Percentiles rank a stretch among this genome's conserved stretches.
These are phyloP conservation scores for Pneumocystis wakefieldiae DNA, from an alignment of 1,139 yeast species.

Conservation along the genomic window DNA sequence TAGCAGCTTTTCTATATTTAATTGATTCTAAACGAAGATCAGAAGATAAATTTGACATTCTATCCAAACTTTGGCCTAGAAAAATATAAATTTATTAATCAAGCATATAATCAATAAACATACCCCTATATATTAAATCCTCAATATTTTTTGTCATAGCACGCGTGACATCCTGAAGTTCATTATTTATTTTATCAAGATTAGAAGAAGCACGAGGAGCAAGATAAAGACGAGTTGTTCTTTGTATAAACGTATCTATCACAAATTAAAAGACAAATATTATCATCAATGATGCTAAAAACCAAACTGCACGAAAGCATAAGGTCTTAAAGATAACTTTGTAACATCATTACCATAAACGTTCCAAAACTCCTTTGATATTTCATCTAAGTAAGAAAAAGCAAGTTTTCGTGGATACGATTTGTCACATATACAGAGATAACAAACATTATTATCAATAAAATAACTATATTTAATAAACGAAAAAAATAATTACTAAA, in stretches of 20 bases:
- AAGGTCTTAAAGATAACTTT: slow-evolving; percentile 57
- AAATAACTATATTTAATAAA: slow-evolving; percentile 31
- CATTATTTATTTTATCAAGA: slow-evolving; percentile 70
- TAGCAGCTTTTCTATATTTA: slow-evolving; percentile 81
- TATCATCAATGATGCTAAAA: neutral
- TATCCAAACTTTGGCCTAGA: slow-evolving; percentile 16
- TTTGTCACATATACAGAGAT: slow-evolving; percentile 59
- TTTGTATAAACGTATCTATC: slow-evolving; percentile 54
- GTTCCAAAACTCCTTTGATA: slow-evolving; percentile 66
- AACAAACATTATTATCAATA: slow-evolving; percentile 48
- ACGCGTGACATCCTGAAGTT: slow-evolving; percentile 80
- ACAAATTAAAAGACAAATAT: neutral
- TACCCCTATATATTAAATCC: slow-evolving; percentile 87
- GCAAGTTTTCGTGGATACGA: slow-evolving; percentile 81
- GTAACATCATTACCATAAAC: slow-evolving; percentile 64
- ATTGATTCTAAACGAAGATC: slow-evolving; percentile 68
- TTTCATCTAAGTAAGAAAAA: slow-evolving; percentile 69
- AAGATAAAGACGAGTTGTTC: slow-evolving; percentile 75
- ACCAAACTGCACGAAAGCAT: slow-evolving; percentile 74
- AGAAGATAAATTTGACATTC: slow-evolving; percentile 74
- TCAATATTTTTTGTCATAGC: slow-evolving; percentile 95
- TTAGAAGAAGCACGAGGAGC: slow-evolving; percentile 85
- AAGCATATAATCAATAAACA: slow-evolving; percentile 55
- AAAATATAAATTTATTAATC: neutral
- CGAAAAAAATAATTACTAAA: neutral